Evolutionary conservation across 768 basidiomycete genomes (phyloP).

Genomic region (Suillus luteus): DNA sequence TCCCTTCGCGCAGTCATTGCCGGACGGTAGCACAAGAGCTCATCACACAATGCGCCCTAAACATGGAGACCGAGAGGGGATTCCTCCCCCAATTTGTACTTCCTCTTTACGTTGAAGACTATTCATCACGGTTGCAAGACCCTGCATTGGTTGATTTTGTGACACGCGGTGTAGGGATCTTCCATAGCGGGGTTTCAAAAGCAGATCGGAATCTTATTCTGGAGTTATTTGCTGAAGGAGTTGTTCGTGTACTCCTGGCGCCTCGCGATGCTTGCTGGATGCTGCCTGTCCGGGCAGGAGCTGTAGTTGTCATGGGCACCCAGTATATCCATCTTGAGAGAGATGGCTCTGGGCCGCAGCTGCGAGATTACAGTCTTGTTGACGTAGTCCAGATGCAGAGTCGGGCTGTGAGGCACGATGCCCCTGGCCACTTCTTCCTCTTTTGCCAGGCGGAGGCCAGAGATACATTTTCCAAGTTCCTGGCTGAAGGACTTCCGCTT

Average conservation of each 20-base stretch:
- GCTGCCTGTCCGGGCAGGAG: slow-evolving; percentile 78
- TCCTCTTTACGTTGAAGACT: slow-evolving; percentile 57
- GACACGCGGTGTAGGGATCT: slow-evolving; percentile 86
- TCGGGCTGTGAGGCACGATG: slow-evolving; percentile 67
- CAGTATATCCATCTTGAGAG: slow-evolving; percentile 68
- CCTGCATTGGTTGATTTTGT: slow-evolving; percentile 66
- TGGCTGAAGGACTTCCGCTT: slow-evolving; percentile 81
- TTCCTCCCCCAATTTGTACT: slow-evolving; percentile 59
- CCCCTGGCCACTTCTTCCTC: slow-evolving; percentile 70
- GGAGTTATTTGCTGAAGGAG: slow-evolving; percentile 78
- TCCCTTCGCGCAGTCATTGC: slow-evolving; percentile 83
- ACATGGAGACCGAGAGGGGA: slow-evolving; percentile 66
- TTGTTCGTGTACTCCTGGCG: slow-evolving; percentile 78
- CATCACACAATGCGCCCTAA: slow-evolving; percentile 83
- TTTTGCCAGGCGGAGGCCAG: slow-evolving; percentile 89
- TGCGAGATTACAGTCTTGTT: slow-evolving; percentile 77
- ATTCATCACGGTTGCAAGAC: slow-evolving; percentile 63
- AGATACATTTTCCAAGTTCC: slow-evolving; percentile 79
- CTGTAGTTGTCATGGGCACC: slow-evolving; percentile 90
- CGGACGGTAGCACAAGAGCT: slow-evolving; percentile 74
- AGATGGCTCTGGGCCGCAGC: slow-evolving; percentile 57
- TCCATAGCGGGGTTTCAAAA: slow-evolving; percentile 70
- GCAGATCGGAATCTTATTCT: slow-evolving; percentile 73
- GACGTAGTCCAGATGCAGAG: slow-evolving; percentile 94
- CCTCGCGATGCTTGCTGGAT: slow-evolving; percentile 88